Percentiles rank a stretch among this genome's conserved stretches.
Evolutionary conservation across 2,329 filamentous ascomycete species (phyloP).

Genomic region (Fusarium goolgardi): DNA sequence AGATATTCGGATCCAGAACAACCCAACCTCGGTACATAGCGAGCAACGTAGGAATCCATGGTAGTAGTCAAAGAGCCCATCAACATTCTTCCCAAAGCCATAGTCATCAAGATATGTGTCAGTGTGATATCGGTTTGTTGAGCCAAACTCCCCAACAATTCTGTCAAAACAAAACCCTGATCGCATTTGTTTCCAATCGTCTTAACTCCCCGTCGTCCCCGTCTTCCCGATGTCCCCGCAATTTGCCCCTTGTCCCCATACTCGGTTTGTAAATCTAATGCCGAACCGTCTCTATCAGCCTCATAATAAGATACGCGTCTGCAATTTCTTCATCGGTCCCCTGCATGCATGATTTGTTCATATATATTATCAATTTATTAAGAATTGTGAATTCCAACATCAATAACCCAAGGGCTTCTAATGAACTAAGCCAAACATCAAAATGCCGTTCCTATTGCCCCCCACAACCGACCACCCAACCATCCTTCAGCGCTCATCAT

Average conservation of each 20-base stretch:
- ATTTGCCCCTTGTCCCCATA: neutral
- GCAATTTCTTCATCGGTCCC: neutral
- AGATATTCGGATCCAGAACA: neutral
- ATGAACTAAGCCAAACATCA: neutral
- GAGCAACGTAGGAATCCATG: neutral
- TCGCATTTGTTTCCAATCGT: neutral
- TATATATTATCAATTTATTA: neutral
- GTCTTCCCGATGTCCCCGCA: neutral
- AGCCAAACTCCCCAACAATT: neutral
- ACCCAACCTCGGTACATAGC: neutral
- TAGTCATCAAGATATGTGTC: neutral
- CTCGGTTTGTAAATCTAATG: neutral
- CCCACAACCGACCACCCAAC: neutral
- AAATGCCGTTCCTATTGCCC: neutral
- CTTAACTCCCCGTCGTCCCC: neutral
- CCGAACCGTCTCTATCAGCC: neutral
- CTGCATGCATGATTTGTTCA: neutral
- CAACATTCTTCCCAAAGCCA: neutral
- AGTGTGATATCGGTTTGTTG: neutral
- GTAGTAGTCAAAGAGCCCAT: neutral
- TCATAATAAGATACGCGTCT: neutral
- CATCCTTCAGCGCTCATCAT: slow-evolving; percentile 4
- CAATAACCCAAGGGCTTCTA: neutral
- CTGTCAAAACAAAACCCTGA: neutral
- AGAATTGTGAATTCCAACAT: neutral